These are phyloP conservation scores for Leucogyrophana mollusca DNA, from an alignment of 768 basidiomycete genomes.

Conservation along the genomic window DNA sequence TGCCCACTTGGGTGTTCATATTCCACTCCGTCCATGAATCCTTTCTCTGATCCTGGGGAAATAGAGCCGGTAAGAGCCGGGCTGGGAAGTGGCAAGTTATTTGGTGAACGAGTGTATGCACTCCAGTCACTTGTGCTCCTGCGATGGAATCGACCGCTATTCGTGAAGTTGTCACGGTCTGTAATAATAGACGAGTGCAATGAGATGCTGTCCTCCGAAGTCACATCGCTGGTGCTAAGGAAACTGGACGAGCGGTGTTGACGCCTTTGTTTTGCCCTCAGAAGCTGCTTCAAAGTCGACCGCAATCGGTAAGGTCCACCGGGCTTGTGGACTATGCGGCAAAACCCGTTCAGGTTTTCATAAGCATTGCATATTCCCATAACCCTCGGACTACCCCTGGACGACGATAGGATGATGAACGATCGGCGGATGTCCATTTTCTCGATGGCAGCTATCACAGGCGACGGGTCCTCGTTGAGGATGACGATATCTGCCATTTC, in stretches of 20 bases:
- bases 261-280: slow-evolving; percentile 30
- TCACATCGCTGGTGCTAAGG: slow-evolving; percentile 10
- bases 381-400: slow-evolving; percentile 61
- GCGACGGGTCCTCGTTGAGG: slow-evolving; percentile 72
- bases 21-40: slow-evolving; percentile 20
- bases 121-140: slow-evolving; percentile 33
- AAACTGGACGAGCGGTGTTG: slow-evolving; percentile 22
- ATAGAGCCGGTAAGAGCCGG: slow-evolving; percentile 14
- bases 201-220: slow-evolving; percentile 25
- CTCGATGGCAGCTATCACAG: slow-evolving; percentile 56
- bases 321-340: slow-evolving; percentile 88
- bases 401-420: slow-evolving; percentile 73
- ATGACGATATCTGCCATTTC: slow-evolving; percentile 72
- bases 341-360: slow-evolving; percentile 82
- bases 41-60: slow-evolving; percentile 23
- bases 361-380: slow-evolving; percentile 67
- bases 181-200: slow-evolving; percentile 26
- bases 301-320: slow-evolving; percentile 78
- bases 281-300: slow-evolving; percentile 52
- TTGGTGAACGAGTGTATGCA: slow-evolving; percentile 10
- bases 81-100: slow-evolving; percentile 5
- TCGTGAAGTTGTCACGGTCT: slow-evolving; percentile 18
- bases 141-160: slow-evolving; percentile 24
- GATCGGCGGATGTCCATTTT: slow-evolving; percentile 57
- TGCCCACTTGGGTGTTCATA: slow-evolving; percentile 9